Percentiles rank a stretch among this genome's conserved stretches.
These are phyloP conservation scores for Crataegus laevigata DNA, from an alignment of 306 rosid species.

Conservation along the genomic window DNA sequence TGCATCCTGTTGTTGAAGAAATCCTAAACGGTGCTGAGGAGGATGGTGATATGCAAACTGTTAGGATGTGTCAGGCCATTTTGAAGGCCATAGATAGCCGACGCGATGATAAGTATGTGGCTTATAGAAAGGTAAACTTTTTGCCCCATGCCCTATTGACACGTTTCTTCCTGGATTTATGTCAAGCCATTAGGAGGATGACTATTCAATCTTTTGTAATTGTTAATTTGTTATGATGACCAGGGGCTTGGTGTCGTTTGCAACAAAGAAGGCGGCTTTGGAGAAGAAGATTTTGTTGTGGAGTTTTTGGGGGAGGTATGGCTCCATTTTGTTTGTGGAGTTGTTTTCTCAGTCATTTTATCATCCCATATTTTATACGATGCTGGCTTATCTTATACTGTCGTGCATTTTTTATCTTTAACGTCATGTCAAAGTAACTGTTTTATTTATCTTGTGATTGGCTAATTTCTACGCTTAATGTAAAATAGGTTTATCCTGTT, in stretches of 20 bases:
- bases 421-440: not conserved
- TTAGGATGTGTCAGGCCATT: constrained; percentile 73
- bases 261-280: constrained; percentile 78
- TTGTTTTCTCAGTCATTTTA: not conserved
- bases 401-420: not conserved
- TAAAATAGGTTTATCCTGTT: constrained; percentile 85
- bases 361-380: not conserved
- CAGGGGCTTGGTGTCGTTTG: constrained; percentile 99
- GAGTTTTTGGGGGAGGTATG: constrained; percentile 98
- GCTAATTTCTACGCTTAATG: not conserved
- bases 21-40: constrained; percentile 59
- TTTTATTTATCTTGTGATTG: constrained; percentile 2
- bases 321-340: constrained; percentile 8
- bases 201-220: constrained; percentile 11
- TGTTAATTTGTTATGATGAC: constrained; percentile 21
- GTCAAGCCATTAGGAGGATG: constrained; percentile 6
- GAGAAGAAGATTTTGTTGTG: constrained; percentile 81
- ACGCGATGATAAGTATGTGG: constrained; percentile 92
- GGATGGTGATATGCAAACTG: constrained; percentile 44
- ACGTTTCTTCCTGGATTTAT: constrained; percentile 2
- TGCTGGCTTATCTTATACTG: not conserved
- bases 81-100: constrained; percentile 70
- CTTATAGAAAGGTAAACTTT: constrained; percentile 83
- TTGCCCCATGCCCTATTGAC: not conserved
- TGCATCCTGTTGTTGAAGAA: constrained; percentile 79